Conservation (phyloP, 2,329 filamentous ascomycete genomes). For the Talaromyces islandicus region DNA sequence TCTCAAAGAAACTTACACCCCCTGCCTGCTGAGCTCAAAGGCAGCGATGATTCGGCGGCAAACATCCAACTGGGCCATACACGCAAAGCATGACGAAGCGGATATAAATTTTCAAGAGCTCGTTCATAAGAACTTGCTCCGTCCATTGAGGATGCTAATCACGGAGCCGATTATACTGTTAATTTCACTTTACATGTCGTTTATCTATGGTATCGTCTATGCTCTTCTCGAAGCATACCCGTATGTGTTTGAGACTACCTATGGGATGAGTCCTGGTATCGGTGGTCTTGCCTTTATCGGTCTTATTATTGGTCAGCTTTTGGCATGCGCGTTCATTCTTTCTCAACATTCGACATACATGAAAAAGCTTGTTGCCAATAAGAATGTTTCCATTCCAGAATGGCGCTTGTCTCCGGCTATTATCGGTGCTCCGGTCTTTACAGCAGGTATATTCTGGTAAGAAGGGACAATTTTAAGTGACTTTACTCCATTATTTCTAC, state of each 20-base stretch:
- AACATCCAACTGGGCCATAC: conserved; percentile 43
- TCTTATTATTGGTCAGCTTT: conserved; percentile 16
- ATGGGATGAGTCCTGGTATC: conserved; percentile 13
- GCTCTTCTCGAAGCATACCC: conserved; percentile 18
- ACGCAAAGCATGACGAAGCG: conserved; percentile 37
- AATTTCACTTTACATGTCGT: conserved; percentile 35
- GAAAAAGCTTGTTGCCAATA: conserved; percentile 15
- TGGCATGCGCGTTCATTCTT: conserved; percentile 7
- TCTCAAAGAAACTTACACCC: conserved; percentile 41
- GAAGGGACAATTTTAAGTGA: not conserved
- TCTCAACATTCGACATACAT: not conserved
- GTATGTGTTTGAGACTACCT: conserved; percentile 15
- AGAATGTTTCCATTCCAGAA: conserved; percentile 16
- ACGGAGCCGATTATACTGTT: conserved; percentile 43
- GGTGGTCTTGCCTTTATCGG: conserved; percentile 17
- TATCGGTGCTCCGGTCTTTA: conserved; percentile 16
- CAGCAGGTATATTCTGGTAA: conserved; percentile 19
- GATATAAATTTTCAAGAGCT: conserved; percentile 27
- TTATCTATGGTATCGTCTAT: conserved; percentile 21
- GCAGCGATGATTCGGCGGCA: conserved; percentile 42
- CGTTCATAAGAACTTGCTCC: conserved; percentile 32
- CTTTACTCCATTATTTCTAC: not conserved
- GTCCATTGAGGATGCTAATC: conserved; percentile 36
- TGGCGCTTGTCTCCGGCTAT: conserved; percentile 20
- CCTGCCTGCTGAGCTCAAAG: conserved; percentile 41